Conservation (phyloP, 352 stramenopile genomes). For the Phytophthora pseudosyringae region DNA sequence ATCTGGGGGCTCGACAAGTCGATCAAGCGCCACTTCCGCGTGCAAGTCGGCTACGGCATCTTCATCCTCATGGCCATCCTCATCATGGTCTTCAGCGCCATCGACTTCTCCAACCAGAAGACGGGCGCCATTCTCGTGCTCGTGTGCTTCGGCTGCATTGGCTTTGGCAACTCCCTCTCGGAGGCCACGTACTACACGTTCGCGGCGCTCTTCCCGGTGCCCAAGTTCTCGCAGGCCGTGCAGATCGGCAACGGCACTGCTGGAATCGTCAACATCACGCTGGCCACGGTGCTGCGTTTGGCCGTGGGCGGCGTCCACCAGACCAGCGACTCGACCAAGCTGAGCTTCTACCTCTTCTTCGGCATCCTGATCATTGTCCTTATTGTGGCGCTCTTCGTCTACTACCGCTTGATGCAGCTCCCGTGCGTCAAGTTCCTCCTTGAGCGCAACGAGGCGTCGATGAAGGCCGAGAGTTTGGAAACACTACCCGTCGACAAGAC, state of each 20-base stretch:
- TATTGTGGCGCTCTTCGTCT: conserved; percentile 50
- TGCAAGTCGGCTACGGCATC: conserved; percentile 54
- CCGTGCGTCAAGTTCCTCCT: conserved; percentile 60
- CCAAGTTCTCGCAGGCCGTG: conserved; percentile 73
- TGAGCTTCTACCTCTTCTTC: conserved; percentile 73
- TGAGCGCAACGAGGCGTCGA: conserved; percentile 49
- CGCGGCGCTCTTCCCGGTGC: conserved; percentile 59
- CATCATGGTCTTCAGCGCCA: conserved; percentile 66
- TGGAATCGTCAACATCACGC: conserved; percentile 60
- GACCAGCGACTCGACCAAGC: conserved; percentile 19
- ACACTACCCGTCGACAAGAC: conserved; percentile 32
- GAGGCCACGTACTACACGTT: conserved; percentile 67
- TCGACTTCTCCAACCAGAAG: conserved; percentile 50
- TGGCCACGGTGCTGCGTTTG: conserved; percentile 56
- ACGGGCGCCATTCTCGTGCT: conserved; percentile 56
- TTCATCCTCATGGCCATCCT: conserved; percentile 55
- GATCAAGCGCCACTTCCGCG: conserved; percentile 42
- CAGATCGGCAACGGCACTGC: conserved; percentile 65
- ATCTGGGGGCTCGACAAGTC: conserved; percentile 59
- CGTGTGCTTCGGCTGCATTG: conserved; percentile 52
- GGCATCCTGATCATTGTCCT: conserved; percentile 57
- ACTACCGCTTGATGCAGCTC: conserved; percentile 41
- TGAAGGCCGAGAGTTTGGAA: conserved; percentile 32
- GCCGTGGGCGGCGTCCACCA: conserved; percentile 55
- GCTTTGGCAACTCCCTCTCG: conserved; percentile 57